Conservation (phyloP, 2,329 filamentous ascomycete genomes). For the Aspergillus puulaauensis region DNA sequence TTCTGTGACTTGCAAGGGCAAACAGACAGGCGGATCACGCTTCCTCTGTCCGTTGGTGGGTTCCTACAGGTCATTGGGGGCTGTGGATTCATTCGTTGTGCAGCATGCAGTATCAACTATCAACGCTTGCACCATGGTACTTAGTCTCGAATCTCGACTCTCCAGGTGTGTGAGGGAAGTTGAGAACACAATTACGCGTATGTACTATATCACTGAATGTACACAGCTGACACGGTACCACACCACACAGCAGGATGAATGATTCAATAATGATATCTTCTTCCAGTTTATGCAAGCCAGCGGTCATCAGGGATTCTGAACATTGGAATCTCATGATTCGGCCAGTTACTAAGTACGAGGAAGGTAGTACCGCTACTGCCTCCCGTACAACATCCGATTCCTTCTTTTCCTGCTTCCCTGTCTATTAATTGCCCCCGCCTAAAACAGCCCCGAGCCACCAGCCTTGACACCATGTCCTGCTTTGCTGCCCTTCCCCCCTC, state of each 20-base stretch:
- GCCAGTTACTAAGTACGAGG: not conserved
- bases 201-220: slow-evolving; percentile 1
- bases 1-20: not conserved
- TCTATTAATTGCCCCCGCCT: not conserved
- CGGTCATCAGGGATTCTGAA: slow-evolving; percentile 1
- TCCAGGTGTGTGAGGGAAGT: not conserved
- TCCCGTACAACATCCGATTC: slow-evolving; percentile 2
- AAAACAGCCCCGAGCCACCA: slow-evolving; percentile 10
- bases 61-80: slow-evolving; percentile 1
- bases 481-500: slow-evolving; percentile 26
- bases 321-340: slow-evolving; percentile 1
- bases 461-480: slow-evolving; percentile 13
- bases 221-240: not conserved
- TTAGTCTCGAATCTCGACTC: not conserved
- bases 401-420: not conserved
- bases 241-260: not conserved
- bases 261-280: slow-evolving; percentile 2
- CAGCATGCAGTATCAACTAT: not conserved
- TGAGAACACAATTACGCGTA: not conserved
- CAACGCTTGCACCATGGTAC: not conserved
- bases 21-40: slow-evolving; percentile 6
- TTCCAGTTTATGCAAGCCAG: not conserved
- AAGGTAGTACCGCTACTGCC: not conserved
- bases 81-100: slow-evolving; percentile 2
- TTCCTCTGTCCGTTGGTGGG: not conserved